Evolutionary conservation across 495 filamentous ascomycete genomes (phyloP), one percentile per base, ranked within the genome.

Genomic region (Penicillium salamii): DNA sequence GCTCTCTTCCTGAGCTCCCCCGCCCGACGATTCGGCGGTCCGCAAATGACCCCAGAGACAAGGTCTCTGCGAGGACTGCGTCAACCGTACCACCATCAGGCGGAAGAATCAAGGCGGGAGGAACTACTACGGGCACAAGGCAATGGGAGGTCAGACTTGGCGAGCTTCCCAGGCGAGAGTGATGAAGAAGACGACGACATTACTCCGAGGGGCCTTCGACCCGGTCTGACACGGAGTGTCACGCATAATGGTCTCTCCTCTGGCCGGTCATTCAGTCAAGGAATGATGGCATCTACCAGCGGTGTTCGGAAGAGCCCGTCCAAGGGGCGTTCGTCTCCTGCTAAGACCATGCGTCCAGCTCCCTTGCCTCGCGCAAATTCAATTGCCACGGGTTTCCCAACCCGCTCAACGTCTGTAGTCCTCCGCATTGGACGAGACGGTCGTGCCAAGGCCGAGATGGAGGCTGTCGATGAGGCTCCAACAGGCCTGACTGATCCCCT

Each of bases 361-460:
- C 60, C 61, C 15, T 47, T 74, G 14, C 45, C 55, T 9, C 58
- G 71, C 14, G 55, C 70, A 0, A 66, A 57, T 47, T 74, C 71
- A 3, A 42, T 60, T 19, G 63, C 69, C 18, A 50, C 61, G 1
- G 40, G 58, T 8, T 26, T 69, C 35, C 69, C 71, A 9, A 58
- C 55, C 42, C 70, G 70, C 2, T 71, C 73, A 1, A 63, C 63
- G 18, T 75, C 73, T 4, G 81, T 90, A 4, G 82, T 81, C 28
- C 82, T 91, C 45, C 83, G 75, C 9, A 88, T 91, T 54, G 87
- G 88, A 58, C 74, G 79, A 29, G 83, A 82, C 56, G 87, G 88
- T 5, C 72, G 85, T 37, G 88, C 88, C 17, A 83, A 82, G 49
- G 80, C 86, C 6, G 84, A 89, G 61, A 87, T 85, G 49, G 81